phyloP scores from a whole-genome alignment of 345 rosid genomes.

The Acer negundo region DNA sequence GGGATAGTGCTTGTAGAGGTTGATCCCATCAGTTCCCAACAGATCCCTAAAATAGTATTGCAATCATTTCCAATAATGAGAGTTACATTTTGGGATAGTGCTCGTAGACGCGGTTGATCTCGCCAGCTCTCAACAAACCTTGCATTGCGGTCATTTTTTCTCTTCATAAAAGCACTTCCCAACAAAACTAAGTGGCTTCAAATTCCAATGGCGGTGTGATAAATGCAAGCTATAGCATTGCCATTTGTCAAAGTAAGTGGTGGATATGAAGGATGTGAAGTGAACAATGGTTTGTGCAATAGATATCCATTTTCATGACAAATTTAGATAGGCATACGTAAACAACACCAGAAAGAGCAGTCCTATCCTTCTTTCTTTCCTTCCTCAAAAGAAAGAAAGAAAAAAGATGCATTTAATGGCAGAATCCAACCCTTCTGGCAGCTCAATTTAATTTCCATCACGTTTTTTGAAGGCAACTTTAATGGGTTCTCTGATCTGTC shows the following conservation, averaged over 20 bases:
- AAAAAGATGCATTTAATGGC: not conserved
- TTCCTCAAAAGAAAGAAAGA: not conserved
- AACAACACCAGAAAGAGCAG: not conserved
- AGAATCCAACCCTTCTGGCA: not conserved
- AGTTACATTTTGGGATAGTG: no score
- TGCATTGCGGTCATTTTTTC: not conserved
- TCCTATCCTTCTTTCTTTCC: not conserved
- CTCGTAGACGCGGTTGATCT: no score
- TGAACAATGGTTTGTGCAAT: not conserved
- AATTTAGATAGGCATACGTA: conserved; percentile 8
- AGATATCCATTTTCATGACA: not conserved
- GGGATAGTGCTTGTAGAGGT: no score
- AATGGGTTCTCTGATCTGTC: not conserved
- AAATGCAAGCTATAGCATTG: not conserved
- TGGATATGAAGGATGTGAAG: not conserved
- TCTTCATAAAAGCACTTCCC: conserved; percentile 7
- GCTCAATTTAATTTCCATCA: conserved; percentile 3
- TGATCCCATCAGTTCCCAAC: no score
- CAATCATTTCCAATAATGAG: no score
- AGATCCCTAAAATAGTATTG: no score
- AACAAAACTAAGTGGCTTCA: not conserved
- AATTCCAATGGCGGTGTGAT: not conserved
- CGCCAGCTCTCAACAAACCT: no score
- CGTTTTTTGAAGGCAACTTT: conserved; percentile 7
- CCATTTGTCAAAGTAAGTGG: not conserved